phyloP scores from a whole-genome alignment of 73 alveolate species.

The Tetrahymena elliotti region DNA sequence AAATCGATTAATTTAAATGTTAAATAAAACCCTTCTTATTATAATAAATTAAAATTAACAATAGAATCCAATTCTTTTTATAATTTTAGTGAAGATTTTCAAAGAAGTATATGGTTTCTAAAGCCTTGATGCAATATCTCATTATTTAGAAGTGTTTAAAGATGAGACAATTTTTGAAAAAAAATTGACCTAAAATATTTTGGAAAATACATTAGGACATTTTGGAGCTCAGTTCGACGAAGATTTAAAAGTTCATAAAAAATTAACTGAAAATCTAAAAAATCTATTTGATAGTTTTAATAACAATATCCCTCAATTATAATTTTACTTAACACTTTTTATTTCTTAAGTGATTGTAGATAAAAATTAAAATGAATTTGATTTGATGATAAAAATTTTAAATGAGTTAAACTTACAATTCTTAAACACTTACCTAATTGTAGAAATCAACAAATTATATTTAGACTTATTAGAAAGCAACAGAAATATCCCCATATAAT shows the following conservation, averaged over 20 bases:
- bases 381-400: background rate
- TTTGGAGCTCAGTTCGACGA: background rate
- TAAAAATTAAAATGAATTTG: background rate
- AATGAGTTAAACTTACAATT: background rate
- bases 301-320: background rate
- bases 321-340: background rate
- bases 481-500: background rate
- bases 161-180: background rate
- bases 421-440: background rate
- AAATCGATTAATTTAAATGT: background rate
- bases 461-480: background rate
- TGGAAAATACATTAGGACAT: background rate
- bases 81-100: background rate
- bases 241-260: background rate
- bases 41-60: background rate
- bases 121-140: background rate
- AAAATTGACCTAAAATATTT: no score
- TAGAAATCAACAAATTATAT: background rate
- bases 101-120: background rate
- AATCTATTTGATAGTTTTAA: no score
- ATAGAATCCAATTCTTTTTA: background rate
- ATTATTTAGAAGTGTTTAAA: background rate
- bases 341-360: background rate
- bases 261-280: background rate
- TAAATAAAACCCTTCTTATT: background rate